Evolutionary conservation across 352 stramenopile species (phyloP), one percentile per base, ranked within the genome.

Genomic region (Globisporangium irregulare): DNA sequence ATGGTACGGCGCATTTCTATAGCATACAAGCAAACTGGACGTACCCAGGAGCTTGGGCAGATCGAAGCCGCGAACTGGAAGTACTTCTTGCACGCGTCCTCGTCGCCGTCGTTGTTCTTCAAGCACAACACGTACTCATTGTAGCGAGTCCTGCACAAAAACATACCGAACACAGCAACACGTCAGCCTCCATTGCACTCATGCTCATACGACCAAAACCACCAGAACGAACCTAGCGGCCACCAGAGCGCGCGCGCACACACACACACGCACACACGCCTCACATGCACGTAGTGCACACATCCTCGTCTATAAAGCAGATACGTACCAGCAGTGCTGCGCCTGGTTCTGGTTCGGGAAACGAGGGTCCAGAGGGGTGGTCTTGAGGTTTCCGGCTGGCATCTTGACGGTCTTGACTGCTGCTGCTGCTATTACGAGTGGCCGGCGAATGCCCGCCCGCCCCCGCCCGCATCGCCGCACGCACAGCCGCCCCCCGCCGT

Each of bases 51-150:
- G 72, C 72, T 89, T 43, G 89, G 89, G 83, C 89, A 96, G 64
- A 96, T 69, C 68, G 82, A 91, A 27, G 75, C 51, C 9, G 89
- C 86, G 70, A 82, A 81, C 73, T 91, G 81, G 73, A 79, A 84
- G 74, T 87, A 84, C 75, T 84, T 87, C 76, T 94, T 87, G 82
- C 89, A 96, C 60, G 91, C 82, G 69, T 98, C 93, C 69, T 98
- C 94, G 71, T 98, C 96, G 53, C 87, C 89, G 65, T 96, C 89
- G 67, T 96, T 98, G 73, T 95, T 94, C 84, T 99, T 98, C 59
- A 98, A 70, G 83, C 97, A 99, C 56, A 99, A 75, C 38, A 98
- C 87, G 83, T 93, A 99, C 84, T 99, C 96, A 76, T 99, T 99
- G 93, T 99, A 99, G 57, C 89, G 84, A 66, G 89, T 96, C 91